A percentile compares a stretch with the other conserved stretches of the same genome.
phyloP scores from a whole-genome alignment of 257 asterid species.

The Rauvolfia tetraphylla region DNA sequence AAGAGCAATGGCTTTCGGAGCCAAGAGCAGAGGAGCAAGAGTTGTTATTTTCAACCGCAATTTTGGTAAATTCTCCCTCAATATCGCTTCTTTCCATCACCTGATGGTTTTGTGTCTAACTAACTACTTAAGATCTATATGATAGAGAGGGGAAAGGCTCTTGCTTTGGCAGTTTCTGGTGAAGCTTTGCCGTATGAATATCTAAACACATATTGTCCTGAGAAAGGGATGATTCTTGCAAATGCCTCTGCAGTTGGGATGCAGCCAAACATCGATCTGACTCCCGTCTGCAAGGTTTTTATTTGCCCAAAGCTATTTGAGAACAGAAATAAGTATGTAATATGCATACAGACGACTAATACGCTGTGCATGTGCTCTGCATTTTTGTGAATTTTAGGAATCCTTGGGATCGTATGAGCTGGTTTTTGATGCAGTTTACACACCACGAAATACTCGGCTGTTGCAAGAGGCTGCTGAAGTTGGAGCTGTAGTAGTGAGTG shows the following conservation, averaged over 20 bases:
- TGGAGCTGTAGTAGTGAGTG: conserved; percentile 62
- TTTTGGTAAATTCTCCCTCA: conserved; percentile 36
- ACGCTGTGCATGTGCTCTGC: not conserved
- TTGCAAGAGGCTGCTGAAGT: conserved; percentile 63
- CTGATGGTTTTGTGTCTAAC: not conserved
- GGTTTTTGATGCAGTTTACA: conserved; percentile 68
- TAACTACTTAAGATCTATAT: conserved; percentile 1
- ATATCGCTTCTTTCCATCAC: not conserved
- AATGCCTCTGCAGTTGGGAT: conserved; percentile 70
- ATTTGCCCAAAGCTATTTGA: not conserved
- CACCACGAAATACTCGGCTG: conserved; percentile 62
- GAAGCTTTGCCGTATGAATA: conserved; percentile 57
- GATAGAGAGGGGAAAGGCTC: conserved; percentile 63
- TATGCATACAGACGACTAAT: not conserved
- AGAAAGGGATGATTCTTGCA: conserved; percentile 67
- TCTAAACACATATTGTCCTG: conserved; percentile 39
- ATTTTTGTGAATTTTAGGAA: conserved; percentile 31
- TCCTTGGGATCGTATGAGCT: conserved; percentile 49
- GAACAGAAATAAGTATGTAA: not conserved
- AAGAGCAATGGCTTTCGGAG: conserved; percentile 72
- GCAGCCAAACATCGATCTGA: conserved; percentile 52
- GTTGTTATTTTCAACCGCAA: conserved; percentile 62
- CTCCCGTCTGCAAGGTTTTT: conserved; percentile 60
- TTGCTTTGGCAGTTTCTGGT: conserved; percentile 62
- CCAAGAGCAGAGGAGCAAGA: conserved; percentile 69